These are phyloP conservation scores for Pascua guehoae DNA, from an alignment of 1,284 basidiomycete species.

Conservation along the genomic window DNA sequence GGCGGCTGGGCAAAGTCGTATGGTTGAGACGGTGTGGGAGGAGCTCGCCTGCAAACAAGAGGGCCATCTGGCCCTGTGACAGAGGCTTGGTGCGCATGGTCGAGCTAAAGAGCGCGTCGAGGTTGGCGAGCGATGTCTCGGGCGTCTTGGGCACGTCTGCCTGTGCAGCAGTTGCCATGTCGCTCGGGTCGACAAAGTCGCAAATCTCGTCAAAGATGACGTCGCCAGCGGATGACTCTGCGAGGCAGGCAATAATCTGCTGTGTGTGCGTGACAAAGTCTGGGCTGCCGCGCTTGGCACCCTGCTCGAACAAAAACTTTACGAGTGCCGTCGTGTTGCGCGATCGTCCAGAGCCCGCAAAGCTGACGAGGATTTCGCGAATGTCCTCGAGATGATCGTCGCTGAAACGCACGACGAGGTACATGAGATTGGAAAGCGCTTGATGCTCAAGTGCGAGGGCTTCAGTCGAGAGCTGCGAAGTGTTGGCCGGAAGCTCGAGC, in stretches of 20 bases:
- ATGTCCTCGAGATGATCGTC: conserved; percentile 77
- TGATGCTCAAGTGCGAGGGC: conserved; percentile 56
- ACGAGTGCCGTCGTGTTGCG: conserved; percentile 73
- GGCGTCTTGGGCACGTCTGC: conserved; percentile 68
- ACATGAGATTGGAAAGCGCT: conserved; percentile 77
- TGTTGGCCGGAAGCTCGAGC: conserved; percentile 58
- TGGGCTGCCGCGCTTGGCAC: conserved; percentile 73
- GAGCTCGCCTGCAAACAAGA: conserved; percentile 79
- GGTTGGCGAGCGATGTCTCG: conserved; percentile 48
- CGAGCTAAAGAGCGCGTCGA: conserved; percentile 42
- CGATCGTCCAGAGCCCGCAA: conserved; percentile 42
- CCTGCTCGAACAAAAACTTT: conserved; percentile 81
- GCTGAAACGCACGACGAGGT: conserved; percentile 74
- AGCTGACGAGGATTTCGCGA: conserved; percentile 71
- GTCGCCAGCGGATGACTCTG: conserved; percentile 69
- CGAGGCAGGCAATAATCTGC: conserved; percentile 78
- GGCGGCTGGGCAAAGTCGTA: conserved; percentile 56
- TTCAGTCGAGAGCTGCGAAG: conserved; percentile 28
- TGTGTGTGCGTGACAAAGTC: conserved; percentile 76
- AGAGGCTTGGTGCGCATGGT: conserved; percentile 44
- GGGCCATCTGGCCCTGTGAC: conserved; percentile 80
- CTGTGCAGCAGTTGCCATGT: conserved; percentile 68
- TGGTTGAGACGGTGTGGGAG: conserved; percentile 76
- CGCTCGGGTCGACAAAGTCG: conserved; percentile 74
- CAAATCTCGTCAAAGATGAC: conserved; percentile 79